Conservation (phyloP, 1,139 yeast genomes). For the Saccharomyces hybrid region DNA sequence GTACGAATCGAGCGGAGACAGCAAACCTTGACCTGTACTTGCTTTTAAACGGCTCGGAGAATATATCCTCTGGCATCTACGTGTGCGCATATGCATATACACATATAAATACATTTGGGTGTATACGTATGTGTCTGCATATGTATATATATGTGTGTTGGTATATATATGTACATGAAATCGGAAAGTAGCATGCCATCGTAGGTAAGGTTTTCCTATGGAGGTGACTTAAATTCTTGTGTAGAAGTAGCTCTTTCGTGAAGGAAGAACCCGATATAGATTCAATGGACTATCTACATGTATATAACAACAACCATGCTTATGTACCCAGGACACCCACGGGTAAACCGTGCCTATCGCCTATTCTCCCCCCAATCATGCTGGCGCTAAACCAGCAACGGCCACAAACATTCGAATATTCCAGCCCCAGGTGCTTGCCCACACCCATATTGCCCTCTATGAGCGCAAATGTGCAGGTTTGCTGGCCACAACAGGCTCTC, state of each 20-base stretch:
- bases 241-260: neutral
- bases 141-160: neutral
- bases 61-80: neutral
- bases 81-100: neutral
- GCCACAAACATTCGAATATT: neutral
- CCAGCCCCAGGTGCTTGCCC: neutral
- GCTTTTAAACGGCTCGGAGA: neutral
- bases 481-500: neutral
- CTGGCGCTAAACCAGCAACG: neutral
- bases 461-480: neutral
- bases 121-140: neutral
- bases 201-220: neutral
- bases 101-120: neutral
- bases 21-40: neutral
- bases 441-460: constrained; percentile 1
- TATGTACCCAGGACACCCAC: neutral
- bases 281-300: neutral
- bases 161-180: neutral
- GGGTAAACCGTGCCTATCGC: neutral
- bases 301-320: neutral
- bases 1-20: neutral
- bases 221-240: neutral
- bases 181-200: neutral
- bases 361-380: neutral
- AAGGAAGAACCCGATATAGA: neutral